Percentiles rank a stretch among this genome's conserved stretches.
phyloP scores from a whole-genome alignment of 108 stramenopile genomes.

The Chaetoceros tenuissimus region DNA sequence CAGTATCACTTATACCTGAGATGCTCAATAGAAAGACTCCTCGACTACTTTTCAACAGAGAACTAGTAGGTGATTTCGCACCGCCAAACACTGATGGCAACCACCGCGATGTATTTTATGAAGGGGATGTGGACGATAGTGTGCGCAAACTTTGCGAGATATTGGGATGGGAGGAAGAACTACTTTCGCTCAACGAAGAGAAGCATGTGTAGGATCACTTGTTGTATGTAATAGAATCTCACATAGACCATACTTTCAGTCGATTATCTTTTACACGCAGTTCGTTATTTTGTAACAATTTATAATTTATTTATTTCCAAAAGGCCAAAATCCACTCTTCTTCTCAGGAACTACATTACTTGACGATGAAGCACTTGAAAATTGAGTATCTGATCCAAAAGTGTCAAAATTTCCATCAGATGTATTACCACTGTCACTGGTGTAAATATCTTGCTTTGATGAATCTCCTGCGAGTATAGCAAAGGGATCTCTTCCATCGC shows the following conservation, averaged over 20 bases:
- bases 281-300: too few species aligned
- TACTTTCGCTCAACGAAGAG: slow-evolving; percentile 21
- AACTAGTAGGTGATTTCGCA: slow-evolving; percentile 51
- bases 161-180: slow-evolving; percentile 71
- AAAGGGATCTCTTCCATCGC: slow-evolving; percentile 15
- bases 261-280: too few species aligned
- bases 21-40: slow-evolving; percentile 41
- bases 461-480: slow-evolving; percentile 2
- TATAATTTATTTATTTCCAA: too few species aligned
- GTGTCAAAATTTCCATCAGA: slow-evolving; percentile 15
- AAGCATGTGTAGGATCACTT: neutral
- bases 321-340: slow-evolving; percentile 34
- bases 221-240: too few species aligned
- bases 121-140: slow-evolving; percentile 79
- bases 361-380: too few species aligned
- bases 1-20: slow-evolving; percentile 72
- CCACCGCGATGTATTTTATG: slow-evolving; percentile 55
- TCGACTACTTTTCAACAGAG: slow-evolving; percentile 64
- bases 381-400: slow-evolving; percentile 27
- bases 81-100: slow-evolving; percentile 30
- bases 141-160: slow-evolving; percentile 32
- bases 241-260: too few species aligned
- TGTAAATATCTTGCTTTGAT: neutral
- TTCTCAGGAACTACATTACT: slow-evolving; percentile 11
- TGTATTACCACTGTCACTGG: slow-evolving; percentile 8